Evolutionary conservation across 2,329 filamentous ascomycete species (phyloP).

Genomic region (Diaporthe longicolla): DNA sequence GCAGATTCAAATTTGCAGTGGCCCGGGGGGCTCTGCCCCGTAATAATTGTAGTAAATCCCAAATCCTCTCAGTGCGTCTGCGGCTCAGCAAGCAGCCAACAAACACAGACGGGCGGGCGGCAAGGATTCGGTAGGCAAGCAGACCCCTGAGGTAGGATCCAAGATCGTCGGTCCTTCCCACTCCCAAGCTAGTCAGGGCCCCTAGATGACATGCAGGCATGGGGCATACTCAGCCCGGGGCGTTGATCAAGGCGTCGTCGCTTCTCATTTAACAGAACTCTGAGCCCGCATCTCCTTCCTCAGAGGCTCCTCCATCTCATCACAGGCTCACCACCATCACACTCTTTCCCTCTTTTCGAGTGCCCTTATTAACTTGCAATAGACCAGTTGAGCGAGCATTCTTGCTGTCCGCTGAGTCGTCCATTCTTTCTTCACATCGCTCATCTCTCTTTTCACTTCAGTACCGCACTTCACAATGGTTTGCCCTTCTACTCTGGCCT

Average conservation of each 20-base stretch:
- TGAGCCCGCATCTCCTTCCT: background rate
- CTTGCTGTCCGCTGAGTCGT: slow-evolving; percentile 21
- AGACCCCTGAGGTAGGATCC: slow-evolving; percentile 27
- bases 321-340: background rate
- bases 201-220: slow-evolving; percentile 10
- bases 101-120: slow-evolving; percentile 1
- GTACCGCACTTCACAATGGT: slow-evolving; percentile 37
- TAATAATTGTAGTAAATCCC: slow-evolving; percentile 14
- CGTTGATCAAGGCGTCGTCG: slow-evolving; percentile 12
- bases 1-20: background rate
- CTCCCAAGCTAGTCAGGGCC: slow-evolving; percentile 30
- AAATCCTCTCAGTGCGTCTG: background rate
- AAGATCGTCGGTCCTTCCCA: slow-evolving; percentile 27
- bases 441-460: background rate
- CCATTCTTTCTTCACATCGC: slow-evolving; percentile 13
- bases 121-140: slow-evolving; percentile 20
- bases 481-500: slow-evolving; percentile 8
- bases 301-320: background rate
- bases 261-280: slow-evolving; percentile 28
- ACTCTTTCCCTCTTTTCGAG: background rate
- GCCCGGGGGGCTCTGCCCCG: background rate
- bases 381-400: slow-evolving; percentile 24
- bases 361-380: background rate
- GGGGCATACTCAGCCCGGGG: background rate
- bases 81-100: slow-evolving; percentile 25